These are phyloP conservation scores for Astragalus glycyphyllos DNA, from an alignment of 306 rosid genomes.

Conservation along the genomic window DNA sequence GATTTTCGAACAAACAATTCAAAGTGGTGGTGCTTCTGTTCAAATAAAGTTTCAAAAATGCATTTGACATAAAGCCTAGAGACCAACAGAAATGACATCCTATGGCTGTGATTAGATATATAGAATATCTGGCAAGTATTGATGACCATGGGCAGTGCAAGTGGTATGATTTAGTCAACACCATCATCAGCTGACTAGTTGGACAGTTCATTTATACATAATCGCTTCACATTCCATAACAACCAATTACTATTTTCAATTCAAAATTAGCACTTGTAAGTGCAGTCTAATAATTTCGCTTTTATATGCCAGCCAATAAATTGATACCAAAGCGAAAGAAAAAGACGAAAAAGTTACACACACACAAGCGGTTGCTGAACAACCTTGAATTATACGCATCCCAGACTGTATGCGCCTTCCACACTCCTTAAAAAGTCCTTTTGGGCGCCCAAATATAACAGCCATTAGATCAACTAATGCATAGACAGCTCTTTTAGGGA, in stretches of 20 bases:
- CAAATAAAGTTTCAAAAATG: conserved; percentile 26
- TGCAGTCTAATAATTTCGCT: conserved; percentile 32
- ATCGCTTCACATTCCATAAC: conserved; percentile 26
- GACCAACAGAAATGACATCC: conserved; percentile 32
- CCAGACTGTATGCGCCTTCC: conserved; percentile 88
- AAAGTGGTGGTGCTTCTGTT: conserved; percentile 26
- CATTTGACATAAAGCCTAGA: conserved; percentile 30
- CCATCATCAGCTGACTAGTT: conserved; percentile 1
- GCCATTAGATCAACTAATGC: conserved; percentile 90
- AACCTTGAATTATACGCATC: conserved; percentile 77
- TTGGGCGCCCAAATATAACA: conserved; percentile 87
- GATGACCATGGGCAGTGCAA: conserved; percentile 8
- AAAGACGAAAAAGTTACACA: too few species aligned
- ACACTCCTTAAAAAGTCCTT: conserved; percentile 96
- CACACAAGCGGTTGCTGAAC: conserved; percentile 25
- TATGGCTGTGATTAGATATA: conserved; percentile 7
- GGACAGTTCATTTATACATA: conserved; percentile 35
- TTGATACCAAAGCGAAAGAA: conserved; percentile 33
- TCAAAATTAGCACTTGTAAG: conserved; percentile 32
- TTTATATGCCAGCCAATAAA: conserved; percentile 24
- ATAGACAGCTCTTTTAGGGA: conserved; percentile 92
- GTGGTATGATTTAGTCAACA: conserved; percentile 21
- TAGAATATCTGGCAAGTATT: conserved; percentile 16
- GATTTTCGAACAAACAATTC: conserved; percentile 8
- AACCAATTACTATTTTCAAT: conserved; percentile 36